Base-by-base conservation (phyloP, 2,329 filamentous ascomycete genomes). In the Dothiorella sarmentorum region DNA sequence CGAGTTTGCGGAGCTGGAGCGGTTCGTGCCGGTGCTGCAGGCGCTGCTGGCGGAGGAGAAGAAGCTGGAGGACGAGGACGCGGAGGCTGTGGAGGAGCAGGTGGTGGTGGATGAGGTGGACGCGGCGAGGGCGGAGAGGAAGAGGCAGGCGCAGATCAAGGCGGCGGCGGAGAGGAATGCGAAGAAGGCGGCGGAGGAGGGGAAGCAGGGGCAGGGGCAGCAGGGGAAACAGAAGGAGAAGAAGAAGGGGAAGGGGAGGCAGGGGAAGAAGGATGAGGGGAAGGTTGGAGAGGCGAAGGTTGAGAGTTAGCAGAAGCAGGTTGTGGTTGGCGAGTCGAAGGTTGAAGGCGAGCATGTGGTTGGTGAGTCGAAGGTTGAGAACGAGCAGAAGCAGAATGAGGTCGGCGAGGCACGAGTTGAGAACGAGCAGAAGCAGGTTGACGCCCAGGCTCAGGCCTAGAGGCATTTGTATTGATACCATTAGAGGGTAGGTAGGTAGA, bases 1-100 rank as follows among this genome's bases (percentile, higher is more conserved):
- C 7, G 87, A 91, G 63, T 89, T 91, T 63, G 81, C 81, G 61
- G 80, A 86, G 71, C 79, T 89, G 45, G 83, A 85, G 64, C 78
- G 79, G 63, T 88, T 84, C 66, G 77, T 84, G 60, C 82, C 82
- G 11, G 85, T 85, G 17, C 65, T 89, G 59, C 73, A 80, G 62
- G 77, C 78, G 69, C 69, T 88, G 61, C 80, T 87, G 64, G 79
- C 38, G 11, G 45, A 44, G 27, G 56, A 59, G 45, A 15, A 22
- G 26, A 35, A 29, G 33, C 13, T 49, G 56, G 56, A 58, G 43
- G 56, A 15, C 1, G 31, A 38, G 22, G 55, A 10, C 7, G 31
- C 7, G 20, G 31, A 57, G 18, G 42, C 11, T 17, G 4, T n/a
- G n/a, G n/a, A n/a, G n/a, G n/a, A n/a, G n/a, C n/a, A n/a, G n/a